phyloP scores from a whole-genome alignment of 352 stramenopile species.

The Elongisporangium anandrum region DNA sequence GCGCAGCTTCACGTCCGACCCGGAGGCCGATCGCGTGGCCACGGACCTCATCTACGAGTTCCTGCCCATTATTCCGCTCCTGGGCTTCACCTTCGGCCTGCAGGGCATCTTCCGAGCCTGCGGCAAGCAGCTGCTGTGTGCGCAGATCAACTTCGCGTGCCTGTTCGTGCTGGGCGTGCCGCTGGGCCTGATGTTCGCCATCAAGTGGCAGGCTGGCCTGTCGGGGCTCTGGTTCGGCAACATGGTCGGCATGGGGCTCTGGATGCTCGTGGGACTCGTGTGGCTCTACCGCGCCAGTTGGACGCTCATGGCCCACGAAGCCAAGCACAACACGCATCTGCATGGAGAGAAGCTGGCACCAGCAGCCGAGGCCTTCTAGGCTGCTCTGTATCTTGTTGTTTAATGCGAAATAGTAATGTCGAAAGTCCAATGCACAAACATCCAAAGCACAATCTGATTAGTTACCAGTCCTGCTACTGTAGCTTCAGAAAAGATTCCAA shows the following conservation, averaged over 20 bases:
- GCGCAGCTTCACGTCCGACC: conserved; percentile 32
- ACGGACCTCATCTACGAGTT: conserved; percentile 27
- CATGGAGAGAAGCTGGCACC: background rate
- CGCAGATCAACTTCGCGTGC: conserved; percentile 46
- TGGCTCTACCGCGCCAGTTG: conserved; percentile 50
- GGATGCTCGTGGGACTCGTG: conserved; percentile 23
- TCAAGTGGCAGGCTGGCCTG: conserved; percentile 34
- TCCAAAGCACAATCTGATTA: too few species aligned
- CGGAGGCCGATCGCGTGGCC: conserved; percentile 18
- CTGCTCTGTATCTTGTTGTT: background rate
- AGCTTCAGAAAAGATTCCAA: too few species aligned
- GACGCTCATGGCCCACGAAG: conserved; percentile 43
- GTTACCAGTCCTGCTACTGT: too few species aligned
- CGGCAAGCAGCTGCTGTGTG: conserved; percentile 43
- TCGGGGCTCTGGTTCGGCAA: conserved; percentile 54
- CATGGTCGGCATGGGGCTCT: conserved; percentile 37
- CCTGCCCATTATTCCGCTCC: conserved; percentile 25
- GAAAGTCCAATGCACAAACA: background rate
- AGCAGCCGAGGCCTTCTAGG: background rate
- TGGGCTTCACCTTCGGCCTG: conserved; percentile 31
- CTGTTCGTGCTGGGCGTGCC: conserved; percentile 47
- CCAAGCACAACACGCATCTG: conserved; percentile 34
- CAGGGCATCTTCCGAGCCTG: conserved; percentile 44
- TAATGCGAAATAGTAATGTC: background rate
- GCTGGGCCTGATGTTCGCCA: conserved; percentile 33